Conservation (phyloP, 768 basidiomycete genomes). For the Tephrocybe rancida region DNA sequence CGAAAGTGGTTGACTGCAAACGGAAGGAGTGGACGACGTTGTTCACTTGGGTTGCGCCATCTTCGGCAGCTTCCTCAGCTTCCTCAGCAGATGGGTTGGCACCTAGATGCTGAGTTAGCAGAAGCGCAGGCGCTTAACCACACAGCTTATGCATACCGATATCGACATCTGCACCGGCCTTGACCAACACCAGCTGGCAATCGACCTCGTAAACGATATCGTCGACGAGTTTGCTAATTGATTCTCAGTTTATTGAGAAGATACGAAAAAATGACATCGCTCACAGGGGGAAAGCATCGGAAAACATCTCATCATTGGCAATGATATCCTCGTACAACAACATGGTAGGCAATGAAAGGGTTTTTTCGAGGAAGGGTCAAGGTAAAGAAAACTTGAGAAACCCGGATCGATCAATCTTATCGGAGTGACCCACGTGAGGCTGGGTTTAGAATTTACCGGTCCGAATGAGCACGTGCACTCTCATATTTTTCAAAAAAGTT, state of each 20-base stretch:
- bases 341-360: constrained; percentile 46
- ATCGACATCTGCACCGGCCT: constrained; percentile 79
- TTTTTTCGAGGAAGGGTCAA: constrained; percentile 18
- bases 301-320: constrained; percentile 87
- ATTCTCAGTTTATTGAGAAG: constrained; percentile 8
- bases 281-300: constrained; percentile 88
- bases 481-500: constrained; percentile 15
- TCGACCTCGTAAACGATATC: constrained; percentile 87
- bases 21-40: constrained; percentile 93
- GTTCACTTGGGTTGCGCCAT: constrained; percentile 78
- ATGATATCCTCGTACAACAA: constrained; percentile 77
- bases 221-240: constrained; percentile 70
- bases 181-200: constrained; percentile 69
- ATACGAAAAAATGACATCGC: constrained; percentile 25
- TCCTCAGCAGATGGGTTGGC: constrained; percentile 95
- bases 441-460: constrained; percentile 16
- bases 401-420: constrained; percentile 41
- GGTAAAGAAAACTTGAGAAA: constrained; percentile 17
- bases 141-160: constrained; percentile 60
- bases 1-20: constrained; percentile 77
- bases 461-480: constrained; percentile 20
- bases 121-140: background rate
- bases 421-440: constrained; percentile 11
- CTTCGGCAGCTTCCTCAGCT: constrained; percentile 76
- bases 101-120: constrained; percentile 44